Evolutionary conservation across 2,329 filamentous ascomycete species (phyloP), one percentile per base, ranked within the genome.

Genomic region (Phaeosphaeria sp.): DNA sequence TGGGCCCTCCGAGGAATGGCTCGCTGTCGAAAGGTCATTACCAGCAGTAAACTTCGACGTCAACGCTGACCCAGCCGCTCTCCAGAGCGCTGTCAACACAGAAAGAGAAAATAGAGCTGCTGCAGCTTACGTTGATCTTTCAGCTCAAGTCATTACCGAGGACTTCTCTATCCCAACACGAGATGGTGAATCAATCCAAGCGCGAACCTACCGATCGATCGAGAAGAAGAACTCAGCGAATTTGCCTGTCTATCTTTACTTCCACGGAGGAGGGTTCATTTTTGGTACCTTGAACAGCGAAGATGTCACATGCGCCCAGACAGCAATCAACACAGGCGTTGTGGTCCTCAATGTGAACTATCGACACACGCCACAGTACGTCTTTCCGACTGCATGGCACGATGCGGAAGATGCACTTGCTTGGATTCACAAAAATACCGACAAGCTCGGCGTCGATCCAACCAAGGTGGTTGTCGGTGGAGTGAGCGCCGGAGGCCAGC

Each of bases 321-420:
- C 85, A 10, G 82, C 84, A 0, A 67, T 80, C 13, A 75, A 76
- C 4, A 68, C 77, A 0, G 69, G 73, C 1, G 76, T 82, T 1
- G 72, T 83, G 0, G 84, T 87, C 0, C 63, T 87, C 1, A 84
- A 85, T 43, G 75, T 87, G 13, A 85, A 86, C 61, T 88, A 88
- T 66, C 81, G 86, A 0, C 85, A 88, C 63, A 85, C 85, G 0
- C 85, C 85, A 0, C 82, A 87, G 51, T 73, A 80, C 59, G 63
- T 57, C 0, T 87, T 83, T 55, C 86, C 86, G 0, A 82, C 79
- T 0, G 79, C 81, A 0, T 86, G 81, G 81, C 59, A 83, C 44
- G 86, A 89, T 47, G 70, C 78, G 0, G 80, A 85, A 56, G 86
- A 87, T 46, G 80, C 81, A 0, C 83, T 86, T 30, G 73, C 79